phyloP scores from a whole-genome alignment of 768 basidiomycete species.

The Agaricus subrufescens region DNA sequence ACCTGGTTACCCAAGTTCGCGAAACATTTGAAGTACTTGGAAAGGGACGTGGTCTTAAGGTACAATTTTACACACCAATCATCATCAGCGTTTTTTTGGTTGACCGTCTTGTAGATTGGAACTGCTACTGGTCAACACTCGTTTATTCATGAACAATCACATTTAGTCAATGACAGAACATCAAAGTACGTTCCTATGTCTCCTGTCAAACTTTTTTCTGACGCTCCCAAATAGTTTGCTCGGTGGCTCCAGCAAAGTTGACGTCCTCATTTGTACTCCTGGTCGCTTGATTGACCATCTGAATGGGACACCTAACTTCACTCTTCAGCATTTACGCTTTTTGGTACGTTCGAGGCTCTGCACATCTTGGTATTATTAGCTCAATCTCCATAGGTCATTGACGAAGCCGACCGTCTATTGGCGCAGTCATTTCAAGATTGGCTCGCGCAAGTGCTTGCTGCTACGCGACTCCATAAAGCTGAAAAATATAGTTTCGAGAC shows the following conservation, averaged over 20 bases:
- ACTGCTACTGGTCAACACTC: constrained; percentile 92
- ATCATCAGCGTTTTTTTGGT: neutral
- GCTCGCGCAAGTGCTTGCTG: constrained; percentile 79
- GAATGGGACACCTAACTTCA: constrained; percentile 82
- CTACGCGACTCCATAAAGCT: constrained; percentile 39
- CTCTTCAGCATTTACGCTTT: constrained; percentile 92
- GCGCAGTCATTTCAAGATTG: constrained; percentile 97
- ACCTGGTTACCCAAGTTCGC: constrained; percentile 86
- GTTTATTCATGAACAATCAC: constrained; percentile 86
- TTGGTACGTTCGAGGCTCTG: constrained; percentile 47
- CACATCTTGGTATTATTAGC: neutral
- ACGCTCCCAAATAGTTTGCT: constrained; percentile 41
- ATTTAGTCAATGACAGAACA: constrained; percentile 62
- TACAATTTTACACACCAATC: constrained; percentile 21
- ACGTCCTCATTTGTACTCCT: constrained; percentile 93
- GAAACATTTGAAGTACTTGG: constrained; percentile 86
- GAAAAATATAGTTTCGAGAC: neutral
- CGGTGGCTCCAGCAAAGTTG: constrained; percentile 89
- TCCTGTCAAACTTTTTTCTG: neutral
- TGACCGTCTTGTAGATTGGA: constrained; percentile 42
- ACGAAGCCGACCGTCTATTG: constrained; percentile 95
- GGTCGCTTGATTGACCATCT: constrained; percentile 94
- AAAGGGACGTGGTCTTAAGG: constrained; percentile 86
- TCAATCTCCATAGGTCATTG: constrained; percentile 65
- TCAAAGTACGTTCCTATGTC: constrained; percentile 34